A percentile compares a stretch with the other conserved stretches of the same genome.
Conservation (phyloP, 495 filamentous ascomycete genomes). For the Poronia punctata region DNA sequence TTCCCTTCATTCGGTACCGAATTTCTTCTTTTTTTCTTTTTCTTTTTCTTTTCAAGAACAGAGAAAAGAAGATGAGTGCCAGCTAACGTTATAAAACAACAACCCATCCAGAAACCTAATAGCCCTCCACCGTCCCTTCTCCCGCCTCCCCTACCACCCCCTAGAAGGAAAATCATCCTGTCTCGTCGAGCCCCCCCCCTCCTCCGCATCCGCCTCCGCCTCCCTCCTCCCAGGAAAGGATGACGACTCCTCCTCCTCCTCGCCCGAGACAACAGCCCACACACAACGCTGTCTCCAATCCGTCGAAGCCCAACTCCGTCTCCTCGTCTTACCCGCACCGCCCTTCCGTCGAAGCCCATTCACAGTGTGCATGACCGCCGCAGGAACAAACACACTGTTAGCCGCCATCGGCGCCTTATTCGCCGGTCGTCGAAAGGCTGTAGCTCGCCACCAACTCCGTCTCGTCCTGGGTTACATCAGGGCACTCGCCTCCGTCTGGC, state of each 20-base stretch:
- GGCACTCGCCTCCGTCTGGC: slow-evolving; percentile 54
- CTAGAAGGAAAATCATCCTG: slow-evolving; percentile 32
- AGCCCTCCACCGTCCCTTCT: slow-evolving; percentile 52
- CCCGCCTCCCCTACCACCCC: slow-evolving; percentile 22
- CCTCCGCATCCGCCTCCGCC: too few species aligned
- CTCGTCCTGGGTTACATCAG: slow-evolving; percentile 65
- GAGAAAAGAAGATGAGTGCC: too few species aligned
- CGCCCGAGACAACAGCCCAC: slow-evolving; percentile 49
- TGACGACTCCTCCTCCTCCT: too few species aligned
- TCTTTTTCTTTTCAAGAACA: too few species aligned
- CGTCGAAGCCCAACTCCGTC: slow-evolving; percentile 53
- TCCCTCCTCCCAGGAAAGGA: too few species aligned
- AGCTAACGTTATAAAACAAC: slow-evolving; percentile 7
- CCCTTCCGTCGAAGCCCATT: slow-evolving; percentile 60
- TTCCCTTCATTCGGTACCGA: background rate
- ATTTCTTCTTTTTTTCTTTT: too few species aligned
- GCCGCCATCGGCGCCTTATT: slow-evolving; percentile 39
- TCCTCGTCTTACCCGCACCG: slow-evolving; percentile 54
- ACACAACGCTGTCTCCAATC: slow-evolving; percentile 59
- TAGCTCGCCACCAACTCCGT: slow-evolving; percentile 52
- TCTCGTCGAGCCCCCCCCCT: slow-evolving; percentile 25
- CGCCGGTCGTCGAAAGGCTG: slow-evolving; percentile 43
- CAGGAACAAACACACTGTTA: slow-evolving; percentile 34
- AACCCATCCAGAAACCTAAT: slow-evolving; percentile 39
- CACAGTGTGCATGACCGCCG: slow-evolving; percentile 59